Evolutionary conservation across 106 monocot genomes (phyloP).

Genomic region (Dioscorea dumetorum): DNA sequence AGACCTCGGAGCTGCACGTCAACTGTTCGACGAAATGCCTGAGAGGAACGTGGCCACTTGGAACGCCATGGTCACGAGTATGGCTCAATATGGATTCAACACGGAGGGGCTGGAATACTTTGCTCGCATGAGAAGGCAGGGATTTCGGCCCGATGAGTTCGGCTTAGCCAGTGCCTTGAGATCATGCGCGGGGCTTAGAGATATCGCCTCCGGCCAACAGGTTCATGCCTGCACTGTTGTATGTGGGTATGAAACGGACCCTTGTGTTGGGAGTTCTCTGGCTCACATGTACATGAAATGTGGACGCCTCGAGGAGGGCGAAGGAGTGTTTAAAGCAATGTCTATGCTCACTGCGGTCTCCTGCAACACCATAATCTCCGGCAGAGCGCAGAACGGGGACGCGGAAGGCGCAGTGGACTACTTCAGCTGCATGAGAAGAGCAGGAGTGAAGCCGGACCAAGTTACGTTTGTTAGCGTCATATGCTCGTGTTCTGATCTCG

Average conservation of each 20-base stretch:
- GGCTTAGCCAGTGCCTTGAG: slow-evolving; percentile 53
- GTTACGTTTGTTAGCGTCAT: slow-evolving; percentile 56
- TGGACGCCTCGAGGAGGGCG: slow-evolving; percentile 39
- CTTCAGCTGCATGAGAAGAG: slow-evolving; percentile 45
- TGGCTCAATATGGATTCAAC: slow-evolving; percentile 40
- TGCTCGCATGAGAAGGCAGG: slow-evolving; percentile 25
- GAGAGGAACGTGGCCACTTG: slow-evolving; percentile 63
- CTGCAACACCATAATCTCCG: slow-evolving; percentile 65
- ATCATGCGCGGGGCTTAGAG: slow-evolving; percentile 47
- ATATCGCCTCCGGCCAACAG: slow-evolving; percentile 34
- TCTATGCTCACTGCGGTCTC: slow-evolving; percentile 47
- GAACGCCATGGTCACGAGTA: slow-evolving; percentile 64
- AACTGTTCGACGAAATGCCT: slow-evolving; percentile 58
- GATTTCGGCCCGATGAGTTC: slow-evolving; percentile 57
- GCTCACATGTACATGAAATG: slow-evolving; percentile 84
- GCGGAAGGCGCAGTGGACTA: slow-evolving; percentile 48
- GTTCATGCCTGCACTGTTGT: slow-evolving; percentile 38
- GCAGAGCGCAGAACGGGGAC: slow-evolving; percentile 64
- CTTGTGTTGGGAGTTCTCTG: slow-evolving; percentile 67
- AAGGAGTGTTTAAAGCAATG: slow-evolving; percentile 35
- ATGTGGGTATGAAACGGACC: slow-evolving; percentile 36
- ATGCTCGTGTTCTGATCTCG: slow-evolving; percentile 65
- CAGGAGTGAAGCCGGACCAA: slow-evolving; percentile 36
- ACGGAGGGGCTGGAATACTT: slow-evolving; percentile 43
- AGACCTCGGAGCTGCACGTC: slow-evolving; percentile 29